These are phyloP conservation scores for Picochlorum sp. DNA, from an alignment of 139 green algal species.

Conservation along the genomic window DNA sequence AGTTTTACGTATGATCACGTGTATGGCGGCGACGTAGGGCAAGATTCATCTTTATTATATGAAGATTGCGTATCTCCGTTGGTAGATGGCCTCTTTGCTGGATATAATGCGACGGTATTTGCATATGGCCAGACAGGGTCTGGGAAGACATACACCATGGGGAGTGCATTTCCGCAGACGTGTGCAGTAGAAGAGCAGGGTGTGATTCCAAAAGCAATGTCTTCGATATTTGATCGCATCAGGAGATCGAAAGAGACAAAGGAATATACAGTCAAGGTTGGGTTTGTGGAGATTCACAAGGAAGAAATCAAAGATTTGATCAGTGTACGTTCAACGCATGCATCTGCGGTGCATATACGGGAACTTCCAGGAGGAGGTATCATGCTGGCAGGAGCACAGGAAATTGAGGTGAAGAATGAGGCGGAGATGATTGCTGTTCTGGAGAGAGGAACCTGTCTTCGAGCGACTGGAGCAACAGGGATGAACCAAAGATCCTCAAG, in stretches of 20 bases:
- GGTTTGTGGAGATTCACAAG: slow-evolving; percentile 92
- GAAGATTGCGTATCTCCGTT: slow-evolving; percentile 64
- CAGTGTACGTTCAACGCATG: slow-evolving; percentile 2
- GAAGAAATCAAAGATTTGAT: slow-evolving; percentile 84
- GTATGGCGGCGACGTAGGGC: slow-evolving; percentile 50
- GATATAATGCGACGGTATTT: slow-evolving; percentile 82
- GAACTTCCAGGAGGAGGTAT: slow-evolving; percentile 65
- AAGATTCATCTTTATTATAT: slow-evolving; percentile 47
- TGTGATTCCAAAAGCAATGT: slow-evolving; percentile 77
- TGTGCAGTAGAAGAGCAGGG: slow-evolving; percentile 20
- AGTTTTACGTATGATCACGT: slow-evolving; percentile 78
- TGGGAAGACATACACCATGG: slow-evolving; percentile 92
- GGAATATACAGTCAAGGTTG: slow-evolving; percentile 68
- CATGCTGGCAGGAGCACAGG: slow-evolving; percentile 62
- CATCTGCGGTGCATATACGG: slow-evolving; percentile 50
- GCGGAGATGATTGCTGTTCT: slow-evolving; percentile 76
- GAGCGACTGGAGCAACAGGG: slow-evolving; percentile 71
- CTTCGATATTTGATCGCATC: slow-evolving; percentile 64
- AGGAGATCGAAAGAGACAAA: slow-evolving; percentile 19
- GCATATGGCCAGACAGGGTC: slow-evolving; percentile 49
- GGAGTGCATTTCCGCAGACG: slow-evolving; percentile 46
- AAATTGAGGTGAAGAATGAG: slow-evolving; percentile 61
- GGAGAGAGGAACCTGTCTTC: slow-evolving; percentile 61
- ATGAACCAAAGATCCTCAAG: slow-evolving; percentile 85
- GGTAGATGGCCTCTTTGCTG: slow-evolving; percentile 75